Evolutionary conservation across 805 yeast genomes (phyloP).

Genomic region (Pichia nanzhaoensis): DNA sequence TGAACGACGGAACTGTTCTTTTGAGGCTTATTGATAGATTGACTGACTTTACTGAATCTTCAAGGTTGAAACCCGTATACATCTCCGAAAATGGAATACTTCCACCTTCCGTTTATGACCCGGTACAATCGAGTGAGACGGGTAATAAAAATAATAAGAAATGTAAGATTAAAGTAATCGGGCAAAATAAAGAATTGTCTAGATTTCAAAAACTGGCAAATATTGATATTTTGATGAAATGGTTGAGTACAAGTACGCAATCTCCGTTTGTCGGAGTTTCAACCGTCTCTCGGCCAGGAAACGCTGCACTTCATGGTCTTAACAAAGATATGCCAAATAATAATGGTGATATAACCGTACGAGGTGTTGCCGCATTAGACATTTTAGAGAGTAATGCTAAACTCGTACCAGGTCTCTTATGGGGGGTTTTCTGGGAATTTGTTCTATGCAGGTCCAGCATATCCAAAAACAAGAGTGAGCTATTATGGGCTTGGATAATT

Average conservation of each 20-base stretch:
- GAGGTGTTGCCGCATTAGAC: slow-evolving; percentile 3
- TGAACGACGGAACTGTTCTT: slow-evolving; percentile 2
- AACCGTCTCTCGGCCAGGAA: background rate
- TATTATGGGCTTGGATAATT: background rate
- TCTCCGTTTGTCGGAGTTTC: slow-evolving; percentile 3
- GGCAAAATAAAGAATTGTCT: background rate
- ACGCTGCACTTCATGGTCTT: background rate
- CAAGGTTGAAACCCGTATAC: background rate
- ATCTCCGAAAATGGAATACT: background rate
- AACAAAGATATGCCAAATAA: background rate
- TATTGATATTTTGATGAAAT: slow-evolving; percentile 1
- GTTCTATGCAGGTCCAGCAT: background rate
- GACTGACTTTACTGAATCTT: background rate
- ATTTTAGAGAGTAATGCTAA: slow-evolving; percentile 1
- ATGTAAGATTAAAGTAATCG: background rate
- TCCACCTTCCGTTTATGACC: background rate
- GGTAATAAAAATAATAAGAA: background rate
- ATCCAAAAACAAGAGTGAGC: background rate
- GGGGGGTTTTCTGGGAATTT: slow-evolving; percentile 7
- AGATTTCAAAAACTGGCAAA: slow-evolving; percentile 8
- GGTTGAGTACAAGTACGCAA: slow-evolving; percentile 4
- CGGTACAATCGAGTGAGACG: background rate
- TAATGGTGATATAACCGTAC: background rate
- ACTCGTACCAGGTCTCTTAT: slow-evolving; percentile 2
- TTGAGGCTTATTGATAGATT: background rate